Evolutionary conservation across 768 basidiomycete species (phyloP), one percentile per base, ranked within the genome.

Genomic region (Psilocybe sp.): DNA sequence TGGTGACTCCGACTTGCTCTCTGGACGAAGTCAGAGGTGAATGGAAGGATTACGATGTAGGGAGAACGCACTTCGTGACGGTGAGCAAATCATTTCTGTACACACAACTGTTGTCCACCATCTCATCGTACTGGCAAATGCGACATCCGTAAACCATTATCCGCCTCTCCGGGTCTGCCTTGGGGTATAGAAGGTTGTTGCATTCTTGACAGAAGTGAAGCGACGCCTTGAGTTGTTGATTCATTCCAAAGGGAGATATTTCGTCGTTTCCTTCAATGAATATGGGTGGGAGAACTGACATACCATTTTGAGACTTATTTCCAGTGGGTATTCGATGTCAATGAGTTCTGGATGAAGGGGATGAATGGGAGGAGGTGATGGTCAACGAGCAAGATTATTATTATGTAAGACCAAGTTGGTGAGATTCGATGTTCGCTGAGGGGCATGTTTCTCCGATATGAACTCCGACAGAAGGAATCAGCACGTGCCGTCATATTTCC

Each of bases 141-240:
- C 93, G 80, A 65, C 95, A 98, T 1, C 87, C 87, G 58, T 94
- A 95, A 38, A 94, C 81, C 80, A 98, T 87, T 47, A 87, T 81
- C 40, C 87, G 80, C 41, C 93, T 85, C 53, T 85, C 78, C 49
- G 82, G 83, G 69, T 97, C 95, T 38, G 91, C 94, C 71, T 94
- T 86, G 16, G 93, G 93, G 66, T 96, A 95, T 46, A 97, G 77
- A 23, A 97, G 79, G 64, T 97, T 96, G 73, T 95, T 94, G 76
- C 93, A 96, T 76, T 96, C 93, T 35, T 84, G 85, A 61, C 93
- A 96, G 69, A 96, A 96, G 58, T 90, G 84, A 23, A 96, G 81
- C 2, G 89, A 89, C 10, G 90, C 85, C 89, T 92, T 28, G 23
- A 28, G 23, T 28, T 28, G 23, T 28, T 28, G 51, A 28, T 51